Conservation (phyloP, 768 basidiomycete species). For the Mycena rosella region DNA sequence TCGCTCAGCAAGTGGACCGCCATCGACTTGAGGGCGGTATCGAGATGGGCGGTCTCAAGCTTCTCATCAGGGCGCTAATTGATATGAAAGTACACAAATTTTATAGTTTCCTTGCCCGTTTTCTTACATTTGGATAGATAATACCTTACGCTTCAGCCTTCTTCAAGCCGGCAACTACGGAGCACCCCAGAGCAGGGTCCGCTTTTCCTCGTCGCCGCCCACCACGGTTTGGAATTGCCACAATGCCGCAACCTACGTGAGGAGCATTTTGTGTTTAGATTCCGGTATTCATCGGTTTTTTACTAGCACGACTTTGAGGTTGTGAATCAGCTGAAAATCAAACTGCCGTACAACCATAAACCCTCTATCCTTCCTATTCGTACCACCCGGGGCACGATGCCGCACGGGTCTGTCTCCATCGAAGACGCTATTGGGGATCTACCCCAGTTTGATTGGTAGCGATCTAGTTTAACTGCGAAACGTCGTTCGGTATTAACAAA, state of each 20-base stretch:
- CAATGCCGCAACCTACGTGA: conserved; percentile 65
- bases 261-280: background rate
- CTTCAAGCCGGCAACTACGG: conserved; percentile 71
- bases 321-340: conserved; percentile 62
- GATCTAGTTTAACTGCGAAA: conserved; percentile 6
- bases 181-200: conserved; percentile 64
- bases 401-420: conserved; percentile 70
- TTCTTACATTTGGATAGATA: conserved; percentile 53
- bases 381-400: conserved; percentile 63
- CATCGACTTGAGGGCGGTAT: conserved; percentile 73
- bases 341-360: conserved; percentile 55
- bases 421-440: conserved; percentile 83
- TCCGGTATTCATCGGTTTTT: background rate
- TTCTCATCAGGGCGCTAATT: conserved; percentile 69
- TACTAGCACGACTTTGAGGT: conserved; percentile 59
- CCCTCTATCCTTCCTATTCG: conserved; percentile 53
- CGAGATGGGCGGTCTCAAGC: conserved; percentile 80
- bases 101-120: background rate
- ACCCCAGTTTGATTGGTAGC: conserved; percentile 79
- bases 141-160: conserved; percentile 62
- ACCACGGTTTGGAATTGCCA: conserved; percentile 57
- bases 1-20: conserved; percentile 52
- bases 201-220: conserved; percentile 69
- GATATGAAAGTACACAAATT: conserved; percentile 70
- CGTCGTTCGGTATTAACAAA: background rate